phyloP scores from a whole-genome alignment of 148 eudicot genomes.

The Silene conica region DNA sequence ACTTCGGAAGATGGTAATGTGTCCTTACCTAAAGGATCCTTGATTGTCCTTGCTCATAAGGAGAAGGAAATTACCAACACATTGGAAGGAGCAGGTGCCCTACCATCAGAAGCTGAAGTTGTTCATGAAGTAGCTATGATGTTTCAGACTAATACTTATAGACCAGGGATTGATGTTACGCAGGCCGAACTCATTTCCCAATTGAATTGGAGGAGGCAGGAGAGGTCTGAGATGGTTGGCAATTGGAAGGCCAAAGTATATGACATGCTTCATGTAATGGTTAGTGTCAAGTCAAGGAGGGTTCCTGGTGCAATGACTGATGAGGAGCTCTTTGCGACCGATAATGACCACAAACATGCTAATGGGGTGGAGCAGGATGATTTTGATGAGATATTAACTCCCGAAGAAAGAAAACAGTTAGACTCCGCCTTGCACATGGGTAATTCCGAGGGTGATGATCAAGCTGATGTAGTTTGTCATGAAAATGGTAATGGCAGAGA shows the following conservation, averaged over 20 bases:
- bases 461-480: constrained; percentile 39
- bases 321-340: constrained; percentile 73
- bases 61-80: constrained; percentile 79
- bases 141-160: constrained; percentile 87
- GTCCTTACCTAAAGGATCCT: constrained; percentile 69
- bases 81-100: constrained; percentile 83
- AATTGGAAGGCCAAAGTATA: constrained; percentile 86
- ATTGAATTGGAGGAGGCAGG: constrained; percentile 87
- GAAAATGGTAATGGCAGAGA: constrained; percentile 48
- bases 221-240: constrained; percentile 82
- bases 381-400: constrained; percentile 68
- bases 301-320: constrained; percentile 95
- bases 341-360: constrained; percentile 50
- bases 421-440: constrained; percentile 75
- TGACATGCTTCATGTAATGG: constrained; percentile 90
- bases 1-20: constrained; percentile 49
- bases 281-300: constrained; percentile 86
- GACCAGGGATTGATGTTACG: constrained; percentile 93
- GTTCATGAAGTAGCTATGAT: constrained; percentile 80
- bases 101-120: constrained; percentile 77
- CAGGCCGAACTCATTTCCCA: constrained; percentile 86
- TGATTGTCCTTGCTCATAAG: constrained; percentile 77
- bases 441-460: constrained; percentile 54
- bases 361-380: constrained; percentile 63
- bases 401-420: constrained; percentile 72